phyloP scores from a whole-genome alignment of 257 asterid species.

The Lantana camara region DNA sequence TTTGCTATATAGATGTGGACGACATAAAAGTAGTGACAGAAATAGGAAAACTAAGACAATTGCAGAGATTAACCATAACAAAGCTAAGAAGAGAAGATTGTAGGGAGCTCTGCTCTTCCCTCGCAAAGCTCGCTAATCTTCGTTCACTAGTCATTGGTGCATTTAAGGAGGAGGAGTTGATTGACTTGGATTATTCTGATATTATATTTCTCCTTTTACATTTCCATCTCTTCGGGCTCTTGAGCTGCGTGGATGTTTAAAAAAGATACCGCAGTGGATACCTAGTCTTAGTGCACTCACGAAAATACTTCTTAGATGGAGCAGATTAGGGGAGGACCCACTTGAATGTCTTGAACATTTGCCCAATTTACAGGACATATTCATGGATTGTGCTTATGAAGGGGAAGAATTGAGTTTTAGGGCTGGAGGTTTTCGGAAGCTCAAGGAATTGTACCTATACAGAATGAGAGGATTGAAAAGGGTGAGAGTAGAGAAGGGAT shows the following conservation, averaged over 20 bases:
- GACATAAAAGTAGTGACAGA: slow-evolving; percentile 26
- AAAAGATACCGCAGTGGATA: slow-evolving; percentile 32
- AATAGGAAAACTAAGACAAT: slow-evolving; percentile 34
- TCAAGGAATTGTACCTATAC: neutral
- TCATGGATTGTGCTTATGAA: neutral
- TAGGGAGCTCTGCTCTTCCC: slow-evolving; percentile 34
- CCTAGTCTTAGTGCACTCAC: slow-evolving; percentile 20
- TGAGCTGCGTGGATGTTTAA: neutral
- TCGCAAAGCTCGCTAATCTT: slow-evolving; percentile 14
- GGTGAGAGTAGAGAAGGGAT: slow-evolving; percentile 25
- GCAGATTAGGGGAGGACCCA: slow-evolving; percentile 20
- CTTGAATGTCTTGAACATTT: neutral
- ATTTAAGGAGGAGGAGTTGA: neutral
- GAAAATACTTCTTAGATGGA: neutral
- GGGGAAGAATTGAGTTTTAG: slow-evolving; percentile 3
- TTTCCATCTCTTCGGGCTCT: slow-evolving; percentile 9
- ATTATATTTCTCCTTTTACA: neutral
- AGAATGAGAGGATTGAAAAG: neutral
- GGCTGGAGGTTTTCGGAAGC: neutral
- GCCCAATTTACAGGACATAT: neutral
- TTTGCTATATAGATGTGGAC: slow-evolving; percentile 11
- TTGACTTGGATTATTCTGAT: slow-evolving; percentile 21
- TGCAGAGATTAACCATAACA: slow-evolving; percentile 24
- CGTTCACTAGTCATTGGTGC: neutral
- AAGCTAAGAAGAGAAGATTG: slow-evolving; percentile 39